Base-by-base conservation (phyloP, 495 filamentous ascomycete species). In the Oleoguttula mirabilis region DNA sequence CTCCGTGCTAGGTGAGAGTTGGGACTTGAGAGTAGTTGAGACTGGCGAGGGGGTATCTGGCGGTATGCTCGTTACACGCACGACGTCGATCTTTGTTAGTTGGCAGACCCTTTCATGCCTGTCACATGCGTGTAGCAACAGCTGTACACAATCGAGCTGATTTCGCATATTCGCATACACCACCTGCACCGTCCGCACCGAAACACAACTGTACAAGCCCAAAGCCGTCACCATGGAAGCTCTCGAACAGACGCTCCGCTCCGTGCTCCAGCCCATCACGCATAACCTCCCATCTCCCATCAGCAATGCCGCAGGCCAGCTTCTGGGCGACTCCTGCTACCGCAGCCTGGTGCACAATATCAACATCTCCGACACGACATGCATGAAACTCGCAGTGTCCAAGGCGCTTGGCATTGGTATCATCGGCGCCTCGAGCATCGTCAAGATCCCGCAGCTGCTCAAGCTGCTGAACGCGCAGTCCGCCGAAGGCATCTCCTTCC, bases 401-500 rank as follows among this genome's bases (percentile, higher is more conserved):
- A 96, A 96, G 65, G 83, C 69, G 10, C 79, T 98, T 34, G 90
- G 90, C 31, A 77, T 94, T 45, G 88, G 76, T 59, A 98, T 96
- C 63, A 81, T 98, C 54, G 78, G 72, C 45, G 81, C 85, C 25
- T 85, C 81, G 42, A 73, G 84, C 22, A 74, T 95, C 51, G 84
- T 98, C 66, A 98, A 98, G 67, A 73, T 98, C 34, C 88, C 90
- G 0, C 90, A 95, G 64, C 87, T 96, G 61, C 58, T 94, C 60
- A 48, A 48, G 33, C 45, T 48, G 21, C 30, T 48, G 20, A 48
- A 41, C 38, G 22, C 36, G 10, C 45, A 48, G 28, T 42, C 45
- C 4, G 45, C 45, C 3, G 45, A 72, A 39, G 90, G 88, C 52
- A 71, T 96, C 44, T 84, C 77, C 43, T 94, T 94, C 69, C 73